Conservation (phyloP, 208 protist species). For the Trypanosoma platydactyli region DNA sequence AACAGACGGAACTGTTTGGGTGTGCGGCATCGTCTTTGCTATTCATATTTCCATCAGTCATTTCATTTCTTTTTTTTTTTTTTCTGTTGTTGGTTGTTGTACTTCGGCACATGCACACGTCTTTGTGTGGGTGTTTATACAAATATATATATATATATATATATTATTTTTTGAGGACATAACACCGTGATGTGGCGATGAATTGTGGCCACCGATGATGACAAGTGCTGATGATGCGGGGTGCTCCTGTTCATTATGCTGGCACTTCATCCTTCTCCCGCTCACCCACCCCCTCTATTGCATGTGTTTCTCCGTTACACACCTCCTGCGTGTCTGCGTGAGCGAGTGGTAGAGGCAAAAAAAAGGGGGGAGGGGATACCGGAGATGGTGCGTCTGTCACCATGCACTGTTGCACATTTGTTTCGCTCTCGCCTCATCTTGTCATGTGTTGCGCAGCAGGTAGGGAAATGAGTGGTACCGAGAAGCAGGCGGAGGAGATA, state of each 20-base stretch:
- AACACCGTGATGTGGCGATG: too few relatives aligned
- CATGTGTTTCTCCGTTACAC: too few relatives aligned
- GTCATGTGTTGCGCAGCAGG: not conserved
- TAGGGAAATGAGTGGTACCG: conserved; percentile 29
- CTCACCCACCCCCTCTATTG: too few relatives aligned
- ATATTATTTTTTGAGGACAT: too few relatives aligned
- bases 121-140: not conserved
- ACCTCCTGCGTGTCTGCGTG: too few relatives aligned
- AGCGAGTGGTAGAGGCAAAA: too few relatives aligned
- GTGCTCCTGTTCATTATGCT: too few relatives aligned
- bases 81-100: conserved; percentile 5
- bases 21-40: conserved; percentile 14
- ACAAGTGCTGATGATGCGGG: too few relatives aligned
- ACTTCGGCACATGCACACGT: conserved; percentile 7
- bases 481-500: conserved; percentile 62
- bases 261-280: too few relatives aligned
- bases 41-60: conserved; percentile 13
- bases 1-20: conserved; percentile 7
- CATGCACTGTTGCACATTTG: conserved; percentile 5
- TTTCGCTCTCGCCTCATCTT: not conserved
- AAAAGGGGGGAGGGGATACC: too few relatives aligned
- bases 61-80: conserved; percentile 3
- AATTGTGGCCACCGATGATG: too few relatives aligned
- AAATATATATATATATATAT: not conserved
- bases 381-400: too few relatives aligned